Conservation (phyloP, 192 early-diverging fungal genomes). For the Backusella parvicylindrica region DNA sequence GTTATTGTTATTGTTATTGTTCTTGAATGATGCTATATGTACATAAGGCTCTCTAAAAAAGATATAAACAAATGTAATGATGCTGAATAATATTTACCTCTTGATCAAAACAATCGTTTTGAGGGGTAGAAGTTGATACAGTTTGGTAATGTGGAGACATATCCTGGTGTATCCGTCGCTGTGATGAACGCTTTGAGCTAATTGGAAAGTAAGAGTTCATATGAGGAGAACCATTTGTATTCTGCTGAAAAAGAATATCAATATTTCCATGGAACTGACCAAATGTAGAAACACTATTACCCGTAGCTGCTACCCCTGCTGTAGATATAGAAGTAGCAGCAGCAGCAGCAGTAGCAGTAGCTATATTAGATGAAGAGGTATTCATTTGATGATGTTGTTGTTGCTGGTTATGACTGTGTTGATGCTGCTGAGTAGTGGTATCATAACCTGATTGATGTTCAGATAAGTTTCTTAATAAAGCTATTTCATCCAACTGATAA, state of each 20-base stretch:
- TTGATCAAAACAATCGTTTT: conserved; percentile 21
- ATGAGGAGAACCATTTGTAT: background rate
- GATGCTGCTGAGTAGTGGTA: background rate
- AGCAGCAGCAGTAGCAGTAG: background rate
- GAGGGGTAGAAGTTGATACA: background rate
- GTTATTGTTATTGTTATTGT: background rate
- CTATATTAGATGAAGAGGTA: background rate
- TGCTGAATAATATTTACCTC: conserved; percentile 7
- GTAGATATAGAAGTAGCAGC: background rate
- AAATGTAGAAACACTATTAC: background rate
- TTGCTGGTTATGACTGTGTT: background rate
- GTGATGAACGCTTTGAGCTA: background rate
- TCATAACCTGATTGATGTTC: background rate
- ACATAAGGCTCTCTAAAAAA: background rate
- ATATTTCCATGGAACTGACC: background rate
- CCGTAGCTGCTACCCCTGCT: background rate
- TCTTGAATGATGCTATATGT: background rate
- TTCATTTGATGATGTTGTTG: background rate
- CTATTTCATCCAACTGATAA: conserved; percentile 13
- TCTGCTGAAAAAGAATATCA: background rate
- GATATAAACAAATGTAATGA: background rate
- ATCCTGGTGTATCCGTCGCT: background rate
- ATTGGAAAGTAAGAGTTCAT: background rate
- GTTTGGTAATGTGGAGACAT: background rate
- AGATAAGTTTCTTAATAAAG: conserved; percentile 2